Conservation (phyloP, 2,329 filamentous ascomycete species). For the Diplocarpon mali region DNA sequence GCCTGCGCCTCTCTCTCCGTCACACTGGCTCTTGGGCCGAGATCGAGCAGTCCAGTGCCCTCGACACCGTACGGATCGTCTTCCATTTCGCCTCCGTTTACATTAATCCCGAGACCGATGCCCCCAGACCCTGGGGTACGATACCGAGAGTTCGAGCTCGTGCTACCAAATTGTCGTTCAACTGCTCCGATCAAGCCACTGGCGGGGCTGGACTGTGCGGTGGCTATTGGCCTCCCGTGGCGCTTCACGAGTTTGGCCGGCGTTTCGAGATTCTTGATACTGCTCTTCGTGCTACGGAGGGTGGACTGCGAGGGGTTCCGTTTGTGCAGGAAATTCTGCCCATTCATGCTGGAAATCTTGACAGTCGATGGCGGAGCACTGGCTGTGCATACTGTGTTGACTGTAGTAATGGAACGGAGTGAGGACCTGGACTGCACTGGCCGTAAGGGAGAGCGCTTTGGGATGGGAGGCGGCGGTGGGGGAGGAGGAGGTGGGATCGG, state of each 20-base stretch:
- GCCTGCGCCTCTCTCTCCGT: constrained; percentile 26
- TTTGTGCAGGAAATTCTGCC: constrained; percentile 19
- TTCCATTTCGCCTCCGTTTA: background rate
- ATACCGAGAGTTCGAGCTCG: constrained; percentile 4
- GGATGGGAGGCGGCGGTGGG: constrained; percentile 16
- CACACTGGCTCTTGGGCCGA: constrained; percentile 12
- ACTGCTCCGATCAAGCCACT: constrained; percentile 18
- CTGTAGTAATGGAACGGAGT: constrained; percentile 11
- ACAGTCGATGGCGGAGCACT: constrained; percentile 11
- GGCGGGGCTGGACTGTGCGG: constrained; percentile 16
- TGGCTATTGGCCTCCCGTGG: constrained; percentile 4
- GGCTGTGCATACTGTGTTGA: constrained; percentile 5
- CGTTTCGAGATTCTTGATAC: constrained; percentile 18
- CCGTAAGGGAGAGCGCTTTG: constrained; percentile 14
- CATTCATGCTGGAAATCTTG: constrained; percentile 9
- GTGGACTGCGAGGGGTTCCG: constrained; percentile 18
- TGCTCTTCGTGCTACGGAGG: constrained; percentile 16
- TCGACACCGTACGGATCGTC: constrained; percentile 16
- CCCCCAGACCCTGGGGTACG: constrained; percentile 1
- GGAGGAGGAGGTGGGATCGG: constrained; percentile 8
- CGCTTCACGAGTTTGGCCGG: constrained; percentile 22
- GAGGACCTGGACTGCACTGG: constrained; percentile 16
- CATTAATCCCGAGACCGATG: background rate
- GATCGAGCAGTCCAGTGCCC: constrained; percentile 8
- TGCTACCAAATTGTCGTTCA: constrained; percentile 26